These are phyloP conservation scores for Saturnispora besseyi DNA, from an alignment of 805 yeast genomes.

Conservation along the genomic window DNA sequence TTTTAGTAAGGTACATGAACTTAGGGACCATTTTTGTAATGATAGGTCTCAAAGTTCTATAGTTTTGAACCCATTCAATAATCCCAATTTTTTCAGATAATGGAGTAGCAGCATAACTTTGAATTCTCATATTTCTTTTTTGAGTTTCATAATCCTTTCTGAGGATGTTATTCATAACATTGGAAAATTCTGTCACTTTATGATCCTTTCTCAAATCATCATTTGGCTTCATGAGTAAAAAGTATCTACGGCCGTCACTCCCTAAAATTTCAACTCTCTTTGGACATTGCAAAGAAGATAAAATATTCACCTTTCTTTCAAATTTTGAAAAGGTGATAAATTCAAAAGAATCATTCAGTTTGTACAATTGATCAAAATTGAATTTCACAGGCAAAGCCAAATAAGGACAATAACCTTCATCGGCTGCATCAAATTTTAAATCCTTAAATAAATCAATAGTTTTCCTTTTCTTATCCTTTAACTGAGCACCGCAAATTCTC, in stretches of 20 bases:
- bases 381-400: constrained; percentile 69
- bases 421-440: constrained; percentile 29
- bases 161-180: constrained; percentile 71
- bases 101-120: constrained; percentile 84
- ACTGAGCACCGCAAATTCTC: background rate
- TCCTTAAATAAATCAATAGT: constrained; percentile 29
- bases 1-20: constrained; percentile 14
- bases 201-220: constrained; percentile 96
- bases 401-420: constrained; percentile 23
- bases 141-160: constrained; percentile 61
- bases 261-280: constrained; percentile 69
- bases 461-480: background rate
- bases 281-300: constrained; percentile 82
- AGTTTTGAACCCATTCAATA: constrained; percentile 81
- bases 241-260: constrained; percentile 64
- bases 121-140: constrained; percentile 59
- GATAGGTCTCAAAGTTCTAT: constrained; percentile 61
- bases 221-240: constrained; percentile 70
- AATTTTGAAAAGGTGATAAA: constrained; percentile 51
- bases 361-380: constrained; percentile 62
- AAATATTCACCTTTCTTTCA: constrained; percentile 58
- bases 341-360: constrained; percentile 13
- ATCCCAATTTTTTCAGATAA: constrained; percentile 80
- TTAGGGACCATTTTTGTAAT: constrained; percentile 23
- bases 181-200: constrained; percentile 84